These are phyloP conservation scores for maize (Zea mays) DNA, from an alignment of 176 grass and related monocot species.

Conservation along the genomic window DNA sequence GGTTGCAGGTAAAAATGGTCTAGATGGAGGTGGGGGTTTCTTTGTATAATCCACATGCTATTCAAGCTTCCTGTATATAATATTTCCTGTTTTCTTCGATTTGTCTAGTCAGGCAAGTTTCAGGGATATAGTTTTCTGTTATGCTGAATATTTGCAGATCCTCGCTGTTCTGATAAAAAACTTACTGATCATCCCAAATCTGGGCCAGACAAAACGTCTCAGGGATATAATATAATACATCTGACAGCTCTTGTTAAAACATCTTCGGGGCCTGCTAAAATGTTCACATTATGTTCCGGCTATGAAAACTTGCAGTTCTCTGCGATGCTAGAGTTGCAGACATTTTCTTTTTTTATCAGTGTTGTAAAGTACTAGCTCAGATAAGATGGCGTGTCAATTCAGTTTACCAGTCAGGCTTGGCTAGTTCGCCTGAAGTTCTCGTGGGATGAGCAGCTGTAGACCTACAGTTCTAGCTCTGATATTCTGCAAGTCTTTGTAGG, in stretches of 20 bases:
- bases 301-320: not conserved
- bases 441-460: not conserved
- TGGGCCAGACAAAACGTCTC: not conserved
- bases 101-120: conserved; percentile 10
- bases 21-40: not conserved
- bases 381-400: not conserved
- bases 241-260: not conserved
- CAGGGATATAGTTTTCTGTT: conserved; percentile 7
- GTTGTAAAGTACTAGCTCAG: not conserved
- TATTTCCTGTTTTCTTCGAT: not conserved
- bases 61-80: conserved; percentile 32
- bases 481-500: not conserved
- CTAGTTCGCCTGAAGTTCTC: not conserved
- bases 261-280: not conserved
- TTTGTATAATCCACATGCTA: conserved; percentile 28
- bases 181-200: not conserved
- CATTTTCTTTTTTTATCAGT: no score
- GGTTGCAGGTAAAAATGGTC: conserved; percentile 28
- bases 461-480: not conserved
- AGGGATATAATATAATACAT: not conserved
- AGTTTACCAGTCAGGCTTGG: not conserved
- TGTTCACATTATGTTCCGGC: not conserved
- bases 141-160: not conserved
- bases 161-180: not conserved
- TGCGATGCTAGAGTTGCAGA: no score